Evolutionary conservation across 225 moss, liverwort and hornwort genomes (phyloP).

Genomic region (Sphagnum tenellum): DNA sequence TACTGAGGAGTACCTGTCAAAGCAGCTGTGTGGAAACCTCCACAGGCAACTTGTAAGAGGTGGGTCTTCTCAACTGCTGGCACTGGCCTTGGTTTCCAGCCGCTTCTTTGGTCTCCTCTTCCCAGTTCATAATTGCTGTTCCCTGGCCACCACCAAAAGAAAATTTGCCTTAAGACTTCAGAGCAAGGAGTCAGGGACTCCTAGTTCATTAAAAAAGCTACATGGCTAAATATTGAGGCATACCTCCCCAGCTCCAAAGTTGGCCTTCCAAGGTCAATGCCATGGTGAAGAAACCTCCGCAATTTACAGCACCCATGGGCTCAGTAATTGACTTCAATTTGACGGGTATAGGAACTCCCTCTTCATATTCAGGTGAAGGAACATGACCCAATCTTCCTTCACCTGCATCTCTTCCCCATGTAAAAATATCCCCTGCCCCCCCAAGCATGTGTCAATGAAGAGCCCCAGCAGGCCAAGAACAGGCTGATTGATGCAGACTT

Average conservation of each 20-base stretch:
- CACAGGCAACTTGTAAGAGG: constrained; percentile 75
- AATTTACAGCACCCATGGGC: constrained; percentile 58
- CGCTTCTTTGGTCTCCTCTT: constrained; percentile 65
- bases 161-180: no score
- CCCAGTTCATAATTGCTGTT: constrained; percentile 88
- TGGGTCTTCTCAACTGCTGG: constrained; percentile 44
- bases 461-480: no score
- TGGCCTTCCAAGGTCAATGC: constrained; percentile 68
- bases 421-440: constrained; percentile 62
- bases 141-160: constrained; percentile 25
- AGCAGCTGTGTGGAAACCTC: constrained; percentile 82
- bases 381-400: constrained; percentile 88
- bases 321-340: constrained; percentile 45
- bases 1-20: constrained; percentile 49
- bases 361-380: constrained; percentile 43
- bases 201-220: no score
- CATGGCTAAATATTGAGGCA: no score
- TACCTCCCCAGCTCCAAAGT: constrained; percentile 98
- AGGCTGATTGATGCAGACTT: no score
- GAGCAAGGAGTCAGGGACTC: no score
- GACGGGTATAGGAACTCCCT: constrained; percentile 58
- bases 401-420: constrained; percentile 95
- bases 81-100: constrained; percentile 77
- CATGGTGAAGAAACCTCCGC: constrained; percentile 94
- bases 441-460: no score